Evolutionary conservation across 2,329 filamentous ascomycete species (phyloP), one percentile per base, ranked within the genome.

Genomic region (Coniochaeta ligniaria): DNA sequence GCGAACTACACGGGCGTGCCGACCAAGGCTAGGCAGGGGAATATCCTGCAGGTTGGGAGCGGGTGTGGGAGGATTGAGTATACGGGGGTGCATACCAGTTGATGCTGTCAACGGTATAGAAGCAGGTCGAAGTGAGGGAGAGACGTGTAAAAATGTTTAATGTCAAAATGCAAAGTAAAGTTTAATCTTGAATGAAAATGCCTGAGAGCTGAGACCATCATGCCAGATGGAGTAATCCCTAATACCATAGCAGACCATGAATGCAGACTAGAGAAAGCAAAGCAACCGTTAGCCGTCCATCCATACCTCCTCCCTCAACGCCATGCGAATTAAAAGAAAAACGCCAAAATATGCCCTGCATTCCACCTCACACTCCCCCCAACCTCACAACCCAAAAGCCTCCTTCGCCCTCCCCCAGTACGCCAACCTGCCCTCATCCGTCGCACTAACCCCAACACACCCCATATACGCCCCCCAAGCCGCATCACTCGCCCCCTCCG

Each of bases 351-450:
- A n/a, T n/a, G n/a, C n/a, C n/a, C n/a, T n/a, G n/a, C n/a, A n/a
- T n/a, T 31, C 28, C 28, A 31, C 35, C 12, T 38, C 41, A n/a
- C n/a, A n/a, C n/a, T n/a, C n/a, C n/a, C n/a, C n/a, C n/a, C 41
- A 43, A 20, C 11, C 43, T 24, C 9, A n/a, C 54, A 82, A 63
- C 5, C 67, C 70, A 66, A 84, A 82, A 0, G 78, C 81, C 45
- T 63, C 41, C 76, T 83, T 82, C 1, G 82, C 82, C 3, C 70
- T 62, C 5, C 63, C 64, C 71, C 80, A 80, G 68, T 79, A 81
- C 1, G 64, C 73, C 56, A 65, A 58, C 2, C 81, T 73, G 0
- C 72, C 12, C 24, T 7, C n/a, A 1, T 70, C 60, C 5, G 67
- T 69, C 0, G 72, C 62, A 0, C 64, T 31, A 2, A 75, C 73